Conservation (phyloP, 164 flowering plant genomes). For the Chloranthus sessilifolius region DNA sequence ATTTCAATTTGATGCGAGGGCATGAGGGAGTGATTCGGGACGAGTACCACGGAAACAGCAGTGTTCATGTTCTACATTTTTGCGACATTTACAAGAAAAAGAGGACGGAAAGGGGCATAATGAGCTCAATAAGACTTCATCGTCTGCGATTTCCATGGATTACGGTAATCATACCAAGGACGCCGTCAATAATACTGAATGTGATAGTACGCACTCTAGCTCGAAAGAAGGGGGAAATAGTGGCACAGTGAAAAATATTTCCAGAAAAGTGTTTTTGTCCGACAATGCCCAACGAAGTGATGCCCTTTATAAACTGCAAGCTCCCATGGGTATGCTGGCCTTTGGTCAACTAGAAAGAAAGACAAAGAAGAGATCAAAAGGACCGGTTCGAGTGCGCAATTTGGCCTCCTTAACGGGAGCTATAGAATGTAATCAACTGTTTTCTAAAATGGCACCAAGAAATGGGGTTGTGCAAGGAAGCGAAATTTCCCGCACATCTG, state of each 20-base stretch:
- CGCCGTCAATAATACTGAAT: no score
- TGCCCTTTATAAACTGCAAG: constrained; percentile 8
- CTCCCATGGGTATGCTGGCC: constrained; percentile 11
- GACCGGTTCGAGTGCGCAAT: constrained; percentile 23
- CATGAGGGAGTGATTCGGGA: constrained; percentile 13
- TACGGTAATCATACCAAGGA: no score
- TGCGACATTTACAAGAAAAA: constrained; percentile 45
- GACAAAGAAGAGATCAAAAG: constrained; percentile 42
- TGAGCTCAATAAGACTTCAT: constrained; percentile 15
- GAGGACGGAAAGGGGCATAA: constrained; percentile 38
- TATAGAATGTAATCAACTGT: constrained; percentile 13
- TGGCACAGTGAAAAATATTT: background rate
- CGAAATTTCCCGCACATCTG: constrained; percentile 14
- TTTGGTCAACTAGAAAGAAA: constrained; percentile 13
- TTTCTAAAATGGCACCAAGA: constrained; percentile 3
- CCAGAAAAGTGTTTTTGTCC: background rate
- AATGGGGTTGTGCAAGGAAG: constrained; percentile 1
- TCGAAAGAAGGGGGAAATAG: background rate
- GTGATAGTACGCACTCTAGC: no score
- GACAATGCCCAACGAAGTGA: constrained; percentile 1
- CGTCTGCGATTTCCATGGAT: constrained; percentile 8
- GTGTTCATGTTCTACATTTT: constrained; percentile 17
- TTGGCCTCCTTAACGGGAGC: constrained; percentile 24
- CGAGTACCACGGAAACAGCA: constrained; percentile 6
- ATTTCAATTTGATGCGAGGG: constrained; percentile 18